phyloP scores from a whole-genome alignment of 1,139 yeast species.

The Eremothecium cymbalariae region DNA sequence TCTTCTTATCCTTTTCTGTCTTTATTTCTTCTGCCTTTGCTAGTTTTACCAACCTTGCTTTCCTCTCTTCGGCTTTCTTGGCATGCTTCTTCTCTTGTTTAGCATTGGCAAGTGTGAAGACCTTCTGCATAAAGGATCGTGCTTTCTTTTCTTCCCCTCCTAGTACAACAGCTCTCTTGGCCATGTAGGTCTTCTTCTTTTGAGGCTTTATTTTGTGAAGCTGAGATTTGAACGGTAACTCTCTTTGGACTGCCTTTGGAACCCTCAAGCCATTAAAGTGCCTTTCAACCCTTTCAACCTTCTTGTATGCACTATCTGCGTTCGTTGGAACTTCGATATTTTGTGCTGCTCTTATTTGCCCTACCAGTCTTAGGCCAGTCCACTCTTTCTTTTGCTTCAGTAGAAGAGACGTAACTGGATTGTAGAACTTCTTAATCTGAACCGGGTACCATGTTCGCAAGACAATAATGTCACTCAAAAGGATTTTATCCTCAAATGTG shows the following conservation, averaged over 20 bases:
- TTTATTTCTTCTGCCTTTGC: conserved; percentile 67
- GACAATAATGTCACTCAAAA: conserved; percentile 81
- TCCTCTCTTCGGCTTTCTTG: conserved; percentile 71
- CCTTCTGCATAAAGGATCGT: conserved; percentile 78
- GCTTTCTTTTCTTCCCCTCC: conserved; percentile 93
- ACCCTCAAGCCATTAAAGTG: conserved; percentile 81
- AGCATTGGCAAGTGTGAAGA: conserved; percentile 74
- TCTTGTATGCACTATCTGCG: conserved; percentile 62
- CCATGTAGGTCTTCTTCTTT: conserved; percentile 72
- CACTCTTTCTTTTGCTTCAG: conserved; percentile 71
- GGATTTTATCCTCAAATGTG: conserved; percentile 92
- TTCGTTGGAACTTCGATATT: conserved; percentile 58
- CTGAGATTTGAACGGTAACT: conserved; percentile 88
- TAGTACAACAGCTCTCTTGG: conserved; percentile 87
- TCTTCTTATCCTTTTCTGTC: conserved; percentile 68
- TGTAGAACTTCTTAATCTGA: conserved; percentile 79
- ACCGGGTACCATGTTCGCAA: conserved; percentile 97
- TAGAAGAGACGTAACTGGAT: conserved; percentile 89
- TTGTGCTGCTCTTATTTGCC: conserved; percentile 77
- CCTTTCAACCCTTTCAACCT: conserved; percentile 80
- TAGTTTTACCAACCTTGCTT: conserved; percentile 62
- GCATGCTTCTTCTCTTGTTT: conserved; percentile 72
- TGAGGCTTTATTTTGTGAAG: conserved; percentile 82
- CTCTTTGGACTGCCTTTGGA: conserved; percentile 67
- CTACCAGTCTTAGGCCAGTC: conserved; percentile 95